phyloP scores from a whole-genome alignment of 1,139 yeast genomes.

The Geotrichum aggregatum region DNA sequence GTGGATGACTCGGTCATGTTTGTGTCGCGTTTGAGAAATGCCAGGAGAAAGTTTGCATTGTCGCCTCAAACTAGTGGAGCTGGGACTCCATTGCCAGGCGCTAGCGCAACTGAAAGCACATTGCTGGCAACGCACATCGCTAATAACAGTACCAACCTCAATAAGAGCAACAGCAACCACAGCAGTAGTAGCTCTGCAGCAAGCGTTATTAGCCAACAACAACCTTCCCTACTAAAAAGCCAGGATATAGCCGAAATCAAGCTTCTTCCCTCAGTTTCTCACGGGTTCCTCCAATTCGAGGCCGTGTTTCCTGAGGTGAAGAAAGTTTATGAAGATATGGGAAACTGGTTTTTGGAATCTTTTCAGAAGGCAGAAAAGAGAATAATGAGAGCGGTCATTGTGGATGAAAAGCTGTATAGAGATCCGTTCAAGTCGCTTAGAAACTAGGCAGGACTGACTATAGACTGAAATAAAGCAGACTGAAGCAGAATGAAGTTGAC shows the following conservation, averaged over 20 bases:
- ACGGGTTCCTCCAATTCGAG: conserved; percentile 46
- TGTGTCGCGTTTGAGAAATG: conserved; percentile 40
- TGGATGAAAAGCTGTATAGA: neutral
- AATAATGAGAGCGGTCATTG: neutral
- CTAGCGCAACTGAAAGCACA: neutral
- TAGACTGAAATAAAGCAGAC: too few relatives aligned
- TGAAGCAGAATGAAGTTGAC: too few relatives aligned
- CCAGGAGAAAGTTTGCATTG: conserved; percentile 12
- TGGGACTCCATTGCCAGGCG: neutral
- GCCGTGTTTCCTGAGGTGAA: conserved; percentile 41
- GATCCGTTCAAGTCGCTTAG: conserved; percentile 1
- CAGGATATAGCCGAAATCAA: conserved; percentile 33
- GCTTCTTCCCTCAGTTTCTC: conserved; percentile 43
- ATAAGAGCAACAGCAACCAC: neutral
- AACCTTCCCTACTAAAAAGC: conserved; percentile 1
- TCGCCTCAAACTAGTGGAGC: neutral
- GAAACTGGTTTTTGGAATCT: conserved; percentile 24
- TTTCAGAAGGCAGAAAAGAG: conserved; percentile 19
- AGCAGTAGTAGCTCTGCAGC: neutral
- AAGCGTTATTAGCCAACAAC: neutral
- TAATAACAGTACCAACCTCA: conserved; percentile 1
- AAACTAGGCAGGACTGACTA: too few relatives aligned
- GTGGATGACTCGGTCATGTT: conserved; percentile 27
- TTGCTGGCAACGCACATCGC: too few relatives aligned
- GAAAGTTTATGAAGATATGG: conserved; percentile 21